Base-by-base conservation (phyloP, 768 basidiomycete species). In the Heimioporus sp. region DNA sequence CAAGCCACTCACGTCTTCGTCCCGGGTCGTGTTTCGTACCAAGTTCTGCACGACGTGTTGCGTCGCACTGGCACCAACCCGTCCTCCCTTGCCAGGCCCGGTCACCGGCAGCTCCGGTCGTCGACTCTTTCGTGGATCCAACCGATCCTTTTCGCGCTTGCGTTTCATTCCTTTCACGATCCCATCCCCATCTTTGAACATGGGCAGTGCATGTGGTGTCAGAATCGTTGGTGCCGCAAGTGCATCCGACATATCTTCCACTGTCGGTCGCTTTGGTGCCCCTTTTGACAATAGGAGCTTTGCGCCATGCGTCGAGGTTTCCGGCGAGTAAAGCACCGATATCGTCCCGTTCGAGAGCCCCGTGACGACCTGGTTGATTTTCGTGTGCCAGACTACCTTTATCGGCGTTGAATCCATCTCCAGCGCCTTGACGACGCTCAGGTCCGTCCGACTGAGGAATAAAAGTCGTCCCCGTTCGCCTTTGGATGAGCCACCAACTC, bases 31-130 rank as follows among this genome's bases (percentile, higher is more conserved):
- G 66, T 96, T 92, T 64, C 90, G 80, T 56, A 98, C 92, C 68
- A 98, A 73, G 65, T 92, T 90, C 72, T 97, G 94, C 46, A 98
- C 94, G 58, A 98, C 82, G 66, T 98, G 94, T 62, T 98, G 95
- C 45, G 93, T 98, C 16, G 96, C 96, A 73, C 92, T 95, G 32
- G 93, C 93, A 37, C 97, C 97, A 37, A 99, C 90, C 37, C 97
- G 76, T 48, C 97, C 97, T 19, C 97, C 97, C 62, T 81, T 81
- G 48, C 97, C 97, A 12, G 93, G 94, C 12, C 97, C 97, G 56
- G 80, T 87, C 48, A 99, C 85, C 24, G 97, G 97, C 62, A 96
- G 76, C 65, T 93, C 92, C 19, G 97, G 97, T 58, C 94, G 80
- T 63, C 82, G 82, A 72, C 91, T 93, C 81, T 97, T 97, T 64